Evolutionary conservation across 2,329 filamentous ascomycete genomes (phyloP).

Genomic region (Verticillium nonalfalfae): DNA sequence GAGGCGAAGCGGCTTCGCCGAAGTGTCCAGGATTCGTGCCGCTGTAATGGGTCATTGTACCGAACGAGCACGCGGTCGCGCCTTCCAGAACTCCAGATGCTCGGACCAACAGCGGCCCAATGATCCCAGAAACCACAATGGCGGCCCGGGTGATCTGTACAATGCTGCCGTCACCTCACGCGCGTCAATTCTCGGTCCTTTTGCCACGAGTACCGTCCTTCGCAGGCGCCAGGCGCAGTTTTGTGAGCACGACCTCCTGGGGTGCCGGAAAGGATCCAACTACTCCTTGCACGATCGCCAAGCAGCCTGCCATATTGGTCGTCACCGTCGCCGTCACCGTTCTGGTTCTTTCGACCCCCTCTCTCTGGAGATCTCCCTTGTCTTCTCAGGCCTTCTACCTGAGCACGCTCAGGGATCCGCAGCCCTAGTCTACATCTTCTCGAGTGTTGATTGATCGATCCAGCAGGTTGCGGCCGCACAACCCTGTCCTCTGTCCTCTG

Average conservation of each 20-base stretch:
- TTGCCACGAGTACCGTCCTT: neutral
- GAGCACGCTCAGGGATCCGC: neutral
- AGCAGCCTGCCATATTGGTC: neutral
- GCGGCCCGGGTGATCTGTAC: neutral
- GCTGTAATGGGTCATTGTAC: neutral
- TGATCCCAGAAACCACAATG: neutral
- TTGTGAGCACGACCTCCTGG: neutral
- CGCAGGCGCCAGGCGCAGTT: neutral
- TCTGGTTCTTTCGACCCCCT: neutral
- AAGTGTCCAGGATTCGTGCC: neutral
- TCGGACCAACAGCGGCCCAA: neutral
- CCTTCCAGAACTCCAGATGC: neutral
- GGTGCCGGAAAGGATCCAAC: neutral
- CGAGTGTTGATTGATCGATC: neutral
- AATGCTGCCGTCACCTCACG: neutral
- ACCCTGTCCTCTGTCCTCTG: neutral
- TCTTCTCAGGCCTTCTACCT: neutral
- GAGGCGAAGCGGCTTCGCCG: neutral
- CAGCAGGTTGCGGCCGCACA: neutral
- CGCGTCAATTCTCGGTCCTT: neutral
- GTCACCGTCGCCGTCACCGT: neutral
- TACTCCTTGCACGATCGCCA: neutral
- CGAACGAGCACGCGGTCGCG: neutral
- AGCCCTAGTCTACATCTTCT: neutral
- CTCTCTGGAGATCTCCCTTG: neutral